Conservation (phyloP, 768 basidiomycete genomes). For the Thelephora ganbajun region DNA sequence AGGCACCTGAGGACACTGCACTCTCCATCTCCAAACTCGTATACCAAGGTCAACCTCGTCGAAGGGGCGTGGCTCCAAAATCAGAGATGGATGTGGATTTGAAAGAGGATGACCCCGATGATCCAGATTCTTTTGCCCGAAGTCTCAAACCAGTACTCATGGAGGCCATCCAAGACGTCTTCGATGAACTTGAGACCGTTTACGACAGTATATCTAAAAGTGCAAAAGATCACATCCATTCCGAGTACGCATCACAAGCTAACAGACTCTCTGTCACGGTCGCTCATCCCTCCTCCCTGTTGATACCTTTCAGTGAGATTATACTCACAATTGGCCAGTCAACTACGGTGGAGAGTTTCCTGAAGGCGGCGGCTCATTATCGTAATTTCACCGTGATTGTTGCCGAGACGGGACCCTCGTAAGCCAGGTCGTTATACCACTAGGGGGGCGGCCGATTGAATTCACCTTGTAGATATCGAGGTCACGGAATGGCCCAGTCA, state of each 20-base stretch:
- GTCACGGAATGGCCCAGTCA: constrained; percentile 71
- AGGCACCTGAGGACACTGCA: constrained; percentile 20
- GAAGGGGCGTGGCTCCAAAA: constrained; percentile 27
- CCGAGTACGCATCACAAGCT: constrained; percentile 56
- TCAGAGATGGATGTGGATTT: constrained; percentile 42
- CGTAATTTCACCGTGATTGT: constrained; percentile 94
- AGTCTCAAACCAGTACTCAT: constrained; percentile 86
- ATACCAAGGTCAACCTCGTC: constrained; percentile 57
- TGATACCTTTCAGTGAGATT: constrained; percentile 54
- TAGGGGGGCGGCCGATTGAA: background rate
- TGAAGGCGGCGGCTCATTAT: constrained; percentile 80
- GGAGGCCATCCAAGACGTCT: constrained; percentile 92
- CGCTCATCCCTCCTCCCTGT: background rate
- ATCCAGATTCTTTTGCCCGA: constrained; percentile 65
- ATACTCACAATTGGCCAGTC: constrained; percentile 92
- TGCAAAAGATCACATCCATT: constrained; percentile 92
- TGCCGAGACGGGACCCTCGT: constrained; percentile 92
- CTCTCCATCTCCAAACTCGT: constrained; percentile 78
- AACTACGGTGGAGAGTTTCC: constrained; percentile 83
- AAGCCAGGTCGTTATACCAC: constrained; percentile 16
- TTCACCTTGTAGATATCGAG: constrained; percentile 47
- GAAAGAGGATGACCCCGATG: constrained; percentile 58
- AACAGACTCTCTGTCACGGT: background rate
- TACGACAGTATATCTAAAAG: constrained; percentile 91
- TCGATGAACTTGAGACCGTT: constrained; percentile 92